Evolutionary conservation across 164 flowering plant genomes (phyloP).

Genomic region (Aristolochia californica): DNA sequence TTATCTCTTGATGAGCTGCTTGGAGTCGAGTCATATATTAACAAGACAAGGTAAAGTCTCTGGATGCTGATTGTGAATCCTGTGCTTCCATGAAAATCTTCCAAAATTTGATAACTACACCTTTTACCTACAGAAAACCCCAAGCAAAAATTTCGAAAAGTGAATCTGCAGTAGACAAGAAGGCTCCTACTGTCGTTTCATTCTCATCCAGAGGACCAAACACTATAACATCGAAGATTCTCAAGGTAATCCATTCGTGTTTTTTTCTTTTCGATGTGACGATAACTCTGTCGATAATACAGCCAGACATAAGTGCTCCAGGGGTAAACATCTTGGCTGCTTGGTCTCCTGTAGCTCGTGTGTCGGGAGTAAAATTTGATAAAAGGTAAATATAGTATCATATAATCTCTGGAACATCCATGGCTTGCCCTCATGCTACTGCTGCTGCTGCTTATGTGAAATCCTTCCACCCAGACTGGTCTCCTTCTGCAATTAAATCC

Average conservation of each 20-base stretch:
- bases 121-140: not conserved
- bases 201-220: constrained; percentile 63
- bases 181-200: constrained; percentile 28
- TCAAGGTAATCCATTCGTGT: constrained; percentile 15
- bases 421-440: constrained; percentile 47
- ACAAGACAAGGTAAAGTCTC: not conserved
- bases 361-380: constrained; percentile 13
- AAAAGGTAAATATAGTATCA: constrained; percentile 20
- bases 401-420: constrained; percentile 34
- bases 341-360: constrained; percentile 25
- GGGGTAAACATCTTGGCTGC: constrained; percentile 58
- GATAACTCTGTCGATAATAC: constrained; percentile 1
- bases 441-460: constrained; percentile 40
- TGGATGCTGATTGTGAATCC: not conserved
- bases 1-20: not conserved
- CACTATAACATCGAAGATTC: constrained; percentile 21
- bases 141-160: not conserved
- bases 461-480: constrained; percentile 38
- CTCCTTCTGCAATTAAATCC: constrained; percentile 40
- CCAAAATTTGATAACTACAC: not conserved
- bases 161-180: constrained; percentile 5
- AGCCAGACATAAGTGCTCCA: constrained; percentile 63
- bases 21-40: not conserved
- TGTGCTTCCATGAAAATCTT: not conserved
- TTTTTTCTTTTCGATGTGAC: too few species aligned